phyloP scores from a whole-genome alignment of 2,329 filamentous ascomycete genomes.

The Cladosporium oxysporum region DNA sequence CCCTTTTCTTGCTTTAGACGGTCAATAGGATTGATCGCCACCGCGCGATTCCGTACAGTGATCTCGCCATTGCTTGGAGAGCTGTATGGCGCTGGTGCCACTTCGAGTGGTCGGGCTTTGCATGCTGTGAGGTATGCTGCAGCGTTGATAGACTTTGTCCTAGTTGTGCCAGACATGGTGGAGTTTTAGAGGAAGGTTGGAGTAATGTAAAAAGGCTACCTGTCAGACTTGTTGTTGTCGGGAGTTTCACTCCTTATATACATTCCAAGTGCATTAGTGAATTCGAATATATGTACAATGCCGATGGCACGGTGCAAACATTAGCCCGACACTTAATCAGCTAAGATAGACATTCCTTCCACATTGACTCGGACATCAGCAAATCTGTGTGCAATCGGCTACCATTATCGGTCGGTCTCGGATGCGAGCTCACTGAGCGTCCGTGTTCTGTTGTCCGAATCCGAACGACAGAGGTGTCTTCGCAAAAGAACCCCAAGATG shows the following conservation, averaged over 20 bases:
- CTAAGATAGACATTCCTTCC: too few relatives aligned
- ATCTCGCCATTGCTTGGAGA: slow-evolving; percentile 32
- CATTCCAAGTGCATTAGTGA: neutral
- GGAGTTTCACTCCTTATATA: neutral
- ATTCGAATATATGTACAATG: neutral
- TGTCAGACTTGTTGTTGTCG: neutral
- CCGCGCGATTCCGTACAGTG: slow-evolving; percentile 38
- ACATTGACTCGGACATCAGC: neutral
- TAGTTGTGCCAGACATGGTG: neutral
- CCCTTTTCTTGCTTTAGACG: slow-evolving; percentile 29
- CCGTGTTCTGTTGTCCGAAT: neutral
- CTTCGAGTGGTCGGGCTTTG: neutral
- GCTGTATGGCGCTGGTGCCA: neutral
- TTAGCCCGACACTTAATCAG: neutral
- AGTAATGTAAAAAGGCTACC: neutral
- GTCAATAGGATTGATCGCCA: slow-evolving; percentile 43
- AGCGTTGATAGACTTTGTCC: neutral
- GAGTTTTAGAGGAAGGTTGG: neutral
- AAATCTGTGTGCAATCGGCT: neutral
- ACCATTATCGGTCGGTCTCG: neutral
- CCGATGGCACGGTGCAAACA: neutral
- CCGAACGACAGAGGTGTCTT: neutral
- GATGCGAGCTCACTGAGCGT: neutral
- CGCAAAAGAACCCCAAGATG: neutral
- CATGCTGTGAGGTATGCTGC: neutral